Evolutionary conservation across 192 early-diverging fungal genomes (phyloP), one percentile per base, ranked within the genome.

Genomic region (Coemansia sp.): DNA sequence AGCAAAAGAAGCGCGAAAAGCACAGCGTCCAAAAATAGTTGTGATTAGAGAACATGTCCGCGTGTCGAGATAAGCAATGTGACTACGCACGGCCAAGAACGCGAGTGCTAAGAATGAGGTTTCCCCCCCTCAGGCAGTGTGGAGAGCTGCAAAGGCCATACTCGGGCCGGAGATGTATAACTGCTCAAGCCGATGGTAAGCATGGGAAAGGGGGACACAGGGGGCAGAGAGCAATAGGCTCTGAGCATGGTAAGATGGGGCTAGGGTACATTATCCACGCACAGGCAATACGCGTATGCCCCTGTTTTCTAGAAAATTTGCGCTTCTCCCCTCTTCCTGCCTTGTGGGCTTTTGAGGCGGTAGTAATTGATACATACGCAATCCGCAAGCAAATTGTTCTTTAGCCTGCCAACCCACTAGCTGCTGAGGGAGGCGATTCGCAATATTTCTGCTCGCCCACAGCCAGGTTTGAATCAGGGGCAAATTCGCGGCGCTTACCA

Each of bases 191-290:
- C 18, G 56, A 34, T 34, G 34, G 14, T 18, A 21, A 37, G 56
- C 56, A 58, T 58, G 56, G 56, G 56, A 58, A 58, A 58, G 20
- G 56, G 56, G 35, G 56, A 58, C 56, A 37, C 13, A n/a, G 51
- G 51, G 51, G 28, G 11, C 28, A n/a, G 51, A 53, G 51, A 18
- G 13, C 10, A 16, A 31, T 16, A 34, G 56, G 34, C 56, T 55
- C 31, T 4, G 18, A 58, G 56, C 37, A 58, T 58, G 56, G 14
- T 37, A 37, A 16, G 16, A 34, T 58, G 35, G 55, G 35, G 51
- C 48, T 26, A 21, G 28, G 28, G 26, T 23, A 53, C 51, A 24
- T 13, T 24, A 5, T 53, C 28, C 10, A 21, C 8, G 18, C 56
- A 58, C 18, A 14, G 34, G 31, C 26, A n/a, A 8, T n/a, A 28